Evolutionary conservation across 140 eudicot species (phyloP).

Genomic region (Bidens hawaiensis): DNA sequence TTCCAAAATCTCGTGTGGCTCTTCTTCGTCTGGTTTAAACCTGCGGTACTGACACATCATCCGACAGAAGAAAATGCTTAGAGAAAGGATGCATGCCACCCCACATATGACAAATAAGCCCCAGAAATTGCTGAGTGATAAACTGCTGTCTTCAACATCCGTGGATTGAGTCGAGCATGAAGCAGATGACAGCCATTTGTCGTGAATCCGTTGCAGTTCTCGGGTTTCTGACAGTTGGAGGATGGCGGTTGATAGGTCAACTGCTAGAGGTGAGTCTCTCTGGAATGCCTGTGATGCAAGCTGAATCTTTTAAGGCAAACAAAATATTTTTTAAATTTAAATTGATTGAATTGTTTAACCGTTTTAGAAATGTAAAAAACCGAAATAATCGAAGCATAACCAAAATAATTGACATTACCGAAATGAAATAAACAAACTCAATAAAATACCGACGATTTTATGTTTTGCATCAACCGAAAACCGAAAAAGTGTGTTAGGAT

Average conservation of each 20-base stretch:
- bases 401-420: too few species aligned
- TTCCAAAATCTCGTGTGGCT: constrained; percentile 35
- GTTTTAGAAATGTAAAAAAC: background rate
- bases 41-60: constrained; percentile 54
- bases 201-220: constrained; percentile 82
- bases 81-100: constrained; percentile 50
- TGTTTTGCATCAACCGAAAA: too few species aligned
- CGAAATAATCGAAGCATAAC: too few species aligned
- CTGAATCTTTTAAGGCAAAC: constrained; percentile 8
- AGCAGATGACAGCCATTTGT: constrained; percentile 65
- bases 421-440: too few species aligned
- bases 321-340: background rate
- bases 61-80: constrained; percentile 48
- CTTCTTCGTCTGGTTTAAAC: constrained; percentile 50
- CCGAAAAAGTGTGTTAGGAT: too few species aligned
- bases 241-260: constrained; percentile 84
- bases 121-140: constrained; percentile 87
- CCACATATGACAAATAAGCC: constrained; percentile 88
- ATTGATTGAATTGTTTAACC: background rate
- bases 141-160: constrained; percentile 41
- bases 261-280: constrained; percentile 93
- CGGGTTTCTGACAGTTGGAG: constrained; percentile 92
- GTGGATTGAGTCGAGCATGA: constrained; percentile 41
- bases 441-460: too few species aligned
- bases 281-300: constrained; percentile 67